Conservation (phyloP, 1,284 basidiomycete genomes). For the Cutaneotrichosporon sp. region DNA sequence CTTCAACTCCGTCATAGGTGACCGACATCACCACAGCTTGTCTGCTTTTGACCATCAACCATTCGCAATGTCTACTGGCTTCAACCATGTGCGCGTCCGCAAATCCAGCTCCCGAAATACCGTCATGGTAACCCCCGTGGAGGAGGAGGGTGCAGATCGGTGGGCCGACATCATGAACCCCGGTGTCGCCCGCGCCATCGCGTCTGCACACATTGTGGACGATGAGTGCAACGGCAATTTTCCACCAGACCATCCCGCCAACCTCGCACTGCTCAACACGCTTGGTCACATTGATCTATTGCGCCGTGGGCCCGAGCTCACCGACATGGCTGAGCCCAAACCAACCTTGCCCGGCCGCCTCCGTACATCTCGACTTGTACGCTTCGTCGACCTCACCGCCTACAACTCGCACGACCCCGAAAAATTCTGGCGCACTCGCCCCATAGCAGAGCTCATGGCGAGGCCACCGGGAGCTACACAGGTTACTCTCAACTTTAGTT, state of each 20-base stretch:
- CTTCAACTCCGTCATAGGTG: too few species aligned
- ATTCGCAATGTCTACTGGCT: neutral
- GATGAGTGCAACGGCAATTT: slow-evolving; percentile 3
- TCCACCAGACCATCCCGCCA: neutral
- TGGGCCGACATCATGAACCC: slow-evolving; percentile 1
- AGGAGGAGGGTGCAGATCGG: slow-evolving; percentile 1
- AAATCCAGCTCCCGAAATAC: slow-evolving; percentile 3
- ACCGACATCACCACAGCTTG: too few species aligned
- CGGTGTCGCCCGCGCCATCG: neutral
- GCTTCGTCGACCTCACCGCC: slow-evolving; percentile 6
- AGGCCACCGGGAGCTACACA: neutral
- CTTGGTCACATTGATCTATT: neutral
- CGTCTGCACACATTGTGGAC: neutral
- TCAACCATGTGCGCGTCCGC: slow-evolving; percentile 3
- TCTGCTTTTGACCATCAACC: too few species aligned
- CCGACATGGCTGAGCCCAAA: neutral
- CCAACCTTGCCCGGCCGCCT: neutral
- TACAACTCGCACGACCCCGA: slow-evolving; percentile 6
- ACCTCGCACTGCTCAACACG: neutral
- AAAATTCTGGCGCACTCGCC: neutral
- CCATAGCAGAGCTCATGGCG: neutral
- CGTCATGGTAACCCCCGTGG: slow-evolving; percentile 5
- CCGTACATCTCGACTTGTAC: neutral
- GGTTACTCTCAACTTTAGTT: neutral
- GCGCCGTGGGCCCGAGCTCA: slow-evolving; percentile 1